Percentiles rank a stretch among this genome's conserved stretches.
phyloP scores from a whole-genome alignment of 176 grass and related monocot species.

The Panicum miliaceum region DNA sequence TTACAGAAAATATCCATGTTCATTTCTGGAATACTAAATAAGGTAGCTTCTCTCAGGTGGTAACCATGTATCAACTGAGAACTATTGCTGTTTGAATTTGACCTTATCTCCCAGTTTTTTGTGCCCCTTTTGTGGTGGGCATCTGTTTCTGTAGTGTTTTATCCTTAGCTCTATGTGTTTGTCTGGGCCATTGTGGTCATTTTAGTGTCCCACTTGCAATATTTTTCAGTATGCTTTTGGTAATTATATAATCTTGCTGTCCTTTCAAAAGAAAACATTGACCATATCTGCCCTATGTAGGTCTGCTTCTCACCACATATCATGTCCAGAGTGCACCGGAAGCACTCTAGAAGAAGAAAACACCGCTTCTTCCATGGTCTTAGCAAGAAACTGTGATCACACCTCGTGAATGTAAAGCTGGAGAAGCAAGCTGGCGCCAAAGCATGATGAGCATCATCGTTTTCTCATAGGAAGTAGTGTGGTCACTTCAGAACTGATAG shows the following conservation, averaged over 20 bases:
- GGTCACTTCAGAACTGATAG: not conserved
- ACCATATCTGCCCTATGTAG: constrained; percentile 40
- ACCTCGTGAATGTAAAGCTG: not conserved
- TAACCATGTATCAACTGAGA: not conserved
- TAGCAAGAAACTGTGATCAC: constrained; percentile 54
- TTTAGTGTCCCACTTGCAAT: not conserved
- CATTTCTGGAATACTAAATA: not conserved
- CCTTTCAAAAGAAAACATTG: not conserved
- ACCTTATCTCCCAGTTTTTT: not conserved
- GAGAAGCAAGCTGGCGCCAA: not conserved
- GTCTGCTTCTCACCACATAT: constrained; percentile 62
- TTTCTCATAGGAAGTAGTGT: not conserved
- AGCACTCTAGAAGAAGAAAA: constrained; percentile 86
- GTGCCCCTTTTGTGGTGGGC: not conserved
- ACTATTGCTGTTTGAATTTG: not conserved
- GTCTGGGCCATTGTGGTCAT: not conserved
- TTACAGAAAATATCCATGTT: not conserved
- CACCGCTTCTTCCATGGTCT: constrained; percentile 94
- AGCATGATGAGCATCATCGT: not conserved
- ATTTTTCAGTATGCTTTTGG: not conserved
- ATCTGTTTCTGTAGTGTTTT: not conserved
- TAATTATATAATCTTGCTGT: not conserved
- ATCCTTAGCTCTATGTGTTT: not conserved
- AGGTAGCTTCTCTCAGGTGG: not conserved
- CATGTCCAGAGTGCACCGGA: constrained; percentile 58